These are phyloP conservation scores for Apostasia shenzhenica DNA, from an alignment of 106 monocot genomes.

Conservation along the genomic window DNA sequence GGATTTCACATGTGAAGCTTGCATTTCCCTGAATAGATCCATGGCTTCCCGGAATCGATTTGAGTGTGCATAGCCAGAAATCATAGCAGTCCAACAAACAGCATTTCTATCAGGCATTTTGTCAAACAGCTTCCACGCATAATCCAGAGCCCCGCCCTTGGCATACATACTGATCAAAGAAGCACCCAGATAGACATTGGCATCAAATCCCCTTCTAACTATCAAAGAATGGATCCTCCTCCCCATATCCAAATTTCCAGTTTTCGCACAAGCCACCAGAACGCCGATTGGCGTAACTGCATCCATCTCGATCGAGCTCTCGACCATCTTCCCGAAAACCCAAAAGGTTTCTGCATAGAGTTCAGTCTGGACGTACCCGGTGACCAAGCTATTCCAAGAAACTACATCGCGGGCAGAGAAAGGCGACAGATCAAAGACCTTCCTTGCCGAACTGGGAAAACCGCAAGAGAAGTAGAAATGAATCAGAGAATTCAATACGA, in stretches of 20 bases:
- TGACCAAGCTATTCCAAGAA: slow-evolving; percentile 76
- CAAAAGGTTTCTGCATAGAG: slow-evolving; percentile 22
- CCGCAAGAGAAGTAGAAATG: slow-evolving; percentile 42
- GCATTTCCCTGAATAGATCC: slow-evolving; percentile 64
- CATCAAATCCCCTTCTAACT: slow-evolving; percentile 23
- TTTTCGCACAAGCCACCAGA: slow-evolving; percentile 40
- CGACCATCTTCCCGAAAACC: slow-evolving; percentile 42
- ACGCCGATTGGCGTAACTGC: slow-evolving; percentile 35
- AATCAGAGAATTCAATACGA: slow-evolving; percentile 65
- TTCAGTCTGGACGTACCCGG: slow-evolving; percentile 35
- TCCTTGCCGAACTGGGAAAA: slow-evolving; percentile 8
- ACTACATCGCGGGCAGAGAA: slow-evolving; percentile 32
- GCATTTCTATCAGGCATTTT: slow-evolving; percentile 37
- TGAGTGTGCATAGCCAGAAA: slow-evolving; percentile 36
- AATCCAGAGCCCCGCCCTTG: slow-evolving; percentile 36
- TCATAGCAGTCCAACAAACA: slow-evolving; percentile 73
- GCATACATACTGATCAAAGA: slow-evolving; percentile 66
- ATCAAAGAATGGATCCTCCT: slow-evolving; percentile 40
- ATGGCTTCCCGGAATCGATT: slow-evolving; percentile 39
- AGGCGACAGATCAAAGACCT: slow-evolving; percentile 31
- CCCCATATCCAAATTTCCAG: slow-evolving; percentile 15
- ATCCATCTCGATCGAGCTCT: slow-evolving; percentile 24
- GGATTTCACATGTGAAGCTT: slow-evolving; percentile 31
- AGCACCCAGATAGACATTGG: slow-evolving; percentile 59
- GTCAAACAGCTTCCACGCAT: slow-evolving; percentile 61